Conservation (phyloP, 768 basidiomycete genomes). For the Trametes meyenii region DNA sequence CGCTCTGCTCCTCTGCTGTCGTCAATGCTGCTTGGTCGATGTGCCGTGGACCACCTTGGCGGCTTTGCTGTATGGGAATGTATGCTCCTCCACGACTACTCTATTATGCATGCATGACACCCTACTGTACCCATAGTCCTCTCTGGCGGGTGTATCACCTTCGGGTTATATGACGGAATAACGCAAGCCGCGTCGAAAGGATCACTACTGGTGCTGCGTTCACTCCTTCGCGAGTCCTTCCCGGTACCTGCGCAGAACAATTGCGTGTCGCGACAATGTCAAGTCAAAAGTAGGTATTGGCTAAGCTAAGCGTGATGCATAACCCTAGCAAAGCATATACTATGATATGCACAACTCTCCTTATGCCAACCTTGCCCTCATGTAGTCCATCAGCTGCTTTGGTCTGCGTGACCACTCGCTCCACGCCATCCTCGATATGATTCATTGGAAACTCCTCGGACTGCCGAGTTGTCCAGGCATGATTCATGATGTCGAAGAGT, state of each 20-base stretch:
- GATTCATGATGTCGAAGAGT: constrained; percentile 45
- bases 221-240: not conserved
- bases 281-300: constrained; percentile 4
- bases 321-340: not conserved
- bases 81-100: constrained; percentile 21
- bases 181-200: not conserved
- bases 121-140: constrained; percentile 19
- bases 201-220: not conserved
- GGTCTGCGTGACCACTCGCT: too few relatives aligned
- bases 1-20: constrained; percentile 16
- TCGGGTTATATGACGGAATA: constrained; percentile 14
- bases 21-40: not conserved
- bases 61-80: constrained; percentile 21
- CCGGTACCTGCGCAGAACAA: not conserved
- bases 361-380: not conserved
- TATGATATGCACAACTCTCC: not conserved
- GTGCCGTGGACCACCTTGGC: constrained; percentile 11
- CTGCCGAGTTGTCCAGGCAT: not conserved
- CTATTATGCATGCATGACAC: constrained; percentile 24
- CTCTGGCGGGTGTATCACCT: constrained; percentile 14
- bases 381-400: too few relatives aligned
- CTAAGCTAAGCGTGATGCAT: constrained; percentile 1
- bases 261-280: too few relatives aligned
- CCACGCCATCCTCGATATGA: not conserved
- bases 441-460: not conserved